Evolutionary conservation across 192 early-diverging fungal species (phyloP).

Genomic region (Spinellus fusiger): DNA sequence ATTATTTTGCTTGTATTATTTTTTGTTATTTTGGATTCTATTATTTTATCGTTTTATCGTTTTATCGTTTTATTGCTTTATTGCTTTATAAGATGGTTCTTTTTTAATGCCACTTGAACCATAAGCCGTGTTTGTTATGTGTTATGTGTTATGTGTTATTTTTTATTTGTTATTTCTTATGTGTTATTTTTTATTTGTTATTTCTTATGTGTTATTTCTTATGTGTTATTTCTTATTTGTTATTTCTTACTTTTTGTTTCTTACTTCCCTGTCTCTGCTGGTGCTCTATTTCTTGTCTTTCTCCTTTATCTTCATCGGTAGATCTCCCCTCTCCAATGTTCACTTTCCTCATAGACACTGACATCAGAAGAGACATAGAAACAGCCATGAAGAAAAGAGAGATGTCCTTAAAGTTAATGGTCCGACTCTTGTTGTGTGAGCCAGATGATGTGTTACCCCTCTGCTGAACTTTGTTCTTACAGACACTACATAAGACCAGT

Average conservation of each 20-base stretch:
- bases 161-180: background rate
- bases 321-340: too few species aligned
- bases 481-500: too few species aligned
- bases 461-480: too few species aligned
- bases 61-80: background rate
- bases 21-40: background rate
- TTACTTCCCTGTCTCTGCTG: background rate
- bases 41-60: background rate
- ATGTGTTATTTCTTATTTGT: background rate
- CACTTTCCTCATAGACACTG: too few species aligned
- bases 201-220: conserved; percentile 4
- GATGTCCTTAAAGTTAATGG: too few species aligned
- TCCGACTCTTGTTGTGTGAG: too few species aligned
- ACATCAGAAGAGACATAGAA: too few species aligned
- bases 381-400: too few species aligned
- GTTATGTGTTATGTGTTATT: background rate
- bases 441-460: too few species aligned
- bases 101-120: background rate
- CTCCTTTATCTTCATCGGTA: too few species aligned
- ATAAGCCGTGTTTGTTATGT: background rate
- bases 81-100: background rate
- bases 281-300: too few species aligned
- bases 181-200: background rate
- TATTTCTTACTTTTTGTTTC: conserved; percentile 2
- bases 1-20: background rate